phyloP scores from a whole-genome alignment of 2,329 filamentous ascomycete species.

The Neoascochyta sp. region DNA sequence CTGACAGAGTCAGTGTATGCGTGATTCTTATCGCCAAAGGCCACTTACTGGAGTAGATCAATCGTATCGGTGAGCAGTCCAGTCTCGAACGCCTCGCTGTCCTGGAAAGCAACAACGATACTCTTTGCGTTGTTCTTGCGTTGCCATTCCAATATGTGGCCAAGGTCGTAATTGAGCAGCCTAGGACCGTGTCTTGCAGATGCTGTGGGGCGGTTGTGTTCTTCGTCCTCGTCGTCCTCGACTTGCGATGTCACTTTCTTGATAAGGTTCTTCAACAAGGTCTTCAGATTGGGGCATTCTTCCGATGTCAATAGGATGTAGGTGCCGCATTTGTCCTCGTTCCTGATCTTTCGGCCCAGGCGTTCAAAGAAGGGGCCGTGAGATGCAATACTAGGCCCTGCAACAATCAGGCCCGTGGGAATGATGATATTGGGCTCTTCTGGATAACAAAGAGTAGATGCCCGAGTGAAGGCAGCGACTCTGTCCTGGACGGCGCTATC shows the following conservation, averaged over 20 bases:
- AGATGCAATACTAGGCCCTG: conserved; percentile 73
- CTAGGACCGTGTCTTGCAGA: conserved; percentile 53
- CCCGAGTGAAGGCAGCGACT: conserved; percentile 40
- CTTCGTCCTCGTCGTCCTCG: conserved; percentile 55
- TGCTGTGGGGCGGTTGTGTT: conserved; percentile 9
- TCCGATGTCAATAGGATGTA: conserved; percentile 66
- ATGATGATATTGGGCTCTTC: conserved; percentile 47
- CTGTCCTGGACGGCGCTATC: conserved; percentile 40
- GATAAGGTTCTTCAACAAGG: conserved; percentile 68
- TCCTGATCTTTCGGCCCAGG: conserved; percentile 49
- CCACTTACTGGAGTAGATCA: conserved; percentile 60
- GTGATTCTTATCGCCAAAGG: no score
- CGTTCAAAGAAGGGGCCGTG: conserved; percentile 72
- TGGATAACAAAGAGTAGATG: conserved; percentile 16
- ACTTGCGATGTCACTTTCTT: conserved; percentile 57
- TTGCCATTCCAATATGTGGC: conserved; percentile 62
- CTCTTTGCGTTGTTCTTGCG: conserved; percentile 53
- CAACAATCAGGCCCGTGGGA: conserved; percentile 68
- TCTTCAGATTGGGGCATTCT: conserved; percentile 71
- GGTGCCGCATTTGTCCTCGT: conserved; percentile 46
- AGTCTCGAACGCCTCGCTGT: conserved; percentile 78
- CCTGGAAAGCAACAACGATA: conserved; percentile 71
- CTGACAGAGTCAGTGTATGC: conserved; percentile 37
- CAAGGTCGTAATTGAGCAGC: conserved; percentile 74
- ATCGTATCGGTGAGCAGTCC: conserved; percentile 68